Base-by-base conservation (phyloP, 2,329 filamentous ascomycete species). In the Aspergillus nomiae region DNA sequence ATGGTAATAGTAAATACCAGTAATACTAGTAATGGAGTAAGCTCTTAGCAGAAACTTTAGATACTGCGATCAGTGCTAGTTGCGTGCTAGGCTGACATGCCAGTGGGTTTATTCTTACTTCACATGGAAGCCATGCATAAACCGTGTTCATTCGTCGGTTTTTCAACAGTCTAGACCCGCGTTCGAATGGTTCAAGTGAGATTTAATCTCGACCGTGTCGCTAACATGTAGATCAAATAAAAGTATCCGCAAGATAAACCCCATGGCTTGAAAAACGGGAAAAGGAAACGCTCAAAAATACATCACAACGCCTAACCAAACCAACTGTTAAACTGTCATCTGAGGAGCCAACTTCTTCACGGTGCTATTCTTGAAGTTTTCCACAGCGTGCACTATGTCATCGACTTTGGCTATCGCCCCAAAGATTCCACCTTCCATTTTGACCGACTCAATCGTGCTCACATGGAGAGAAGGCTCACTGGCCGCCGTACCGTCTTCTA, bases 401-500 rank as follows among this genome's bases (percentile, higher is more conserved):
- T 76, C 76, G 9, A 77, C 59, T 41, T 76, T 78, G 30, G 75
- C 71, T 6, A 79, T 75, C 3, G 79, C 73, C 3, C 79, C 77
- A 60, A 82, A 79, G 6, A 83, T 81, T 36, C 79, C 82, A 6
- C 77, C 81, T 67, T 84, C 81, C 75, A 79, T 80, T 68, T 79
- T 79, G 26, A 83, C 73, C 11, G 78, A 81, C 51, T 81, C 78
- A 16, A 81, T 68, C 0, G 80, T 76, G 61, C 77, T 73, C 6
- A 76, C 43, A 57, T 83, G 81, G 4, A 83, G 70, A 7, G 73
- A 70, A n/a, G 70, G 70, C 58, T 80, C 77, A 34, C 74, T 75
- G 8, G 82, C 79, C 24, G 81, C 78, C 50, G 79, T 79, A 9
- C 78, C 83, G 67, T 86, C 84, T 36, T 83, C 80, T 4, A 86